Conservation (phyloP, 148 eudicot species). For the Rhododendron ferrugineum region DNA sequence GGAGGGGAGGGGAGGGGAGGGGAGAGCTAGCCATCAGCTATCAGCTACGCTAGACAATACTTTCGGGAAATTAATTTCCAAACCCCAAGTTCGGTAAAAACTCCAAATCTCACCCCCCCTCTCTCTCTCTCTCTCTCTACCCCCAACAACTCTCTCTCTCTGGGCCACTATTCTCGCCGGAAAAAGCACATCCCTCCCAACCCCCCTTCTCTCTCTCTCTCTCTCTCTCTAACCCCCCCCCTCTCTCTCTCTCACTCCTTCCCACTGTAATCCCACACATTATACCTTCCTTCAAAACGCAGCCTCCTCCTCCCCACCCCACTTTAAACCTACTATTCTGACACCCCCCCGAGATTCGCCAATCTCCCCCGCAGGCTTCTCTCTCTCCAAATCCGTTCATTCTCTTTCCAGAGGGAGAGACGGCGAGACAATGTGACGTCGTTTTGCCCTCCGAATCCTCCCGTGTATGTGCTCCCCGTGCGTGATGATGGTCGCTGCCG, state of each 20-base stretch:
- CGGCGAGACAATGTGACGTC: constrained; percentile 40
- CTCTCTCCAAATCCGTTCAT: background rate
- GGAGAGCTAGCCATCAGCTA: background rate
- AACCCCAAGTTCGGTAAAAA: background rate
- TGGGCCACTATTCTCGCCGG: constrained; percentile 11
- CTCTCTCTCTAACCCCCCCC: background rate
- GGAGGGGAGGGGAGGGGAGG: too few relatives aligned
- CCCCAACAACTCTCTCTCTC: constrained; percentile 18
- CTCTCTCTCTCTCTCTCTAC: constrained; percentile 9
- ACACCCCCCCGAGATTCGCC: constrained; percentile 26
- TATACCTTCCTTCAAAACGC: constrained; percentile 17
- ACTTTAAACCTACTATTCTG: constrained; percentile 11
- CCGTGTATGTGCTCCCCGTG: constrained; percentile 10
- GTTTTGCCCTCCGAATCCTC: background rate
- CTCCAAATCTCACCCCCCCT: constrained; percentile 23
- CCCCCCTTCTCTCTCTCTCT: constrained; percentile 12
- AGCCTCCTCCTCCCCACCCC: constrained; percentile 11
- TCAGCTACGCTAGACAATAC: background rate
- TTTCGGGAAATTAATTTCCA: background rate
- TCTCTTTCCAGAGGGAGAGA: constrained; percentile 14
- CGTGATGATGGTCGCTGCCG: constrained; percentile 75
- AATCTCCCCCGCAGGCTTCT: constrained; percentile 24
- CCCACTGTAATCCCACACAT: constrained; percentile 9
- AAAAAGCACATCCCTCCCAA: background rate
- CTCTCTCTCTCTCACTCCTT: constrained; percentile 11